A percentile compares a stretch with the other conserved stretches of the same genome.
Conservation (phyloP, 2,329 filamentous ascomycete genomes). For the Penicillium paneum region DNA sequence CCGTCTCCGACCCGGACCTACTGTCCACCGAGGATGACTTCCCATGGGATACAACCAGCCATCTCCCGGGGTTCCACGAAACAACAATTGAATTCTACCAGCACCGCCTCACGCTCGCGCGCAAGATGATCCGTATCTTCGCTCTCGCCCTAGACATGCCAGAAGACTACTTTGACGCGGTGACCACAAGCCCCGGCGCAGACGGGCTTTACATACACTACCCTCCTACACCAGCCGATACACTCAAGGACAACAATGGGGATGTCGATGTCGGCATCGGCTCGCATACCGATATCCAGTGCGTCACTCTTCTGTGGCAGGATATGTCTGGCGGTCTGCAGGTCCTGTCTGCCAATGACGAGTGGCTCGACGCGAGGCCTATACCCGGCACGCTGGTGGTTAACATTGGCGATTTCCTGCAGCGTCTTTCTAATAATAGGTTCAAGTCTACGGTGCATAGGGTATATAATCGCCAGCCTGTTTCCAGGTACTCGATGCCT, state of each 20-base stretch:
- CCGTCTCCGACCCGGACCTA: slow-evolving; percentile 37
- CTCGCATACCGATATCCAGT: slow-evolving; percentile 50
- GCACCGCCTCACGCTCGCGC: slow-evolving; percentile 46
- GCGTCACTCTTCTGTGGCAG: slow-evolving; percentile 50
- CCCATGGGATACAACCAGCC: slow-evolving; percentile 51
- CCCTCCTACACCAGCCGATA: slow-evolving; percentile 36
- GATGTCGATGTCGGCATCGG: slow-evolving; percentile 44
- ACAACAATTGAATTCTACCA: slow-evolving; percentile 23
- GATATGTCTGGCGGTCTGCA: slow-evolving; percentile 45
- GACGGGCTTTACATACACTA: slow-evolving; percentile 49
- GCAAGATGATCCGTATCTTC: slow-evolving; percentile 52
- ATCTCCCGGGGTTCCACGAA: slow-evolving; percentile 39
- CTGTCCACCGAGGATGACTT: slow-evolving; percentile 52
- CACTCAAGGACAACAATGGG: slow-evolving; percentile 16
- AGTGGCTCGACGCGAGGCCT: slow-evolving; percentile 26
- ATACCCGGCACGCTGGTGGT: slow-evolving; percentile 51
- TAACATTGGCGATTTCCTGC: slow-evolving; percentile 54
- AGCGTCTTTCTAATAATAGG: slow-evolving; percentile 51
- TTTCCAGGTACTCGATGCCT: slow-evolving; percentile 53
- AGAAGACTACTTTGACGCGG: slow-evolving; percentile 55
- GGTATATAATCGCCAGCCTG: slow-evolving; percentile 35
- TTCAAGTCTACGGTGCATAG: slow-evolving; percentile 54
- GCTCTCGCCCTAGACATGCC: slow-evolving; percentile 54
- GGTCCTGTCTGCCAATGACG: slow-evolving; percentile 41
- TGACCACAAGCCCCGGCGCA: slow-evolving; percentile 51